A percentile compares a stretch with the other conserved stretches of the same genome.
phyloP scores from a whole-genome alignment of 2,329 filamentous ascomycete species.

The Ophiostoma piceae region DNA sequence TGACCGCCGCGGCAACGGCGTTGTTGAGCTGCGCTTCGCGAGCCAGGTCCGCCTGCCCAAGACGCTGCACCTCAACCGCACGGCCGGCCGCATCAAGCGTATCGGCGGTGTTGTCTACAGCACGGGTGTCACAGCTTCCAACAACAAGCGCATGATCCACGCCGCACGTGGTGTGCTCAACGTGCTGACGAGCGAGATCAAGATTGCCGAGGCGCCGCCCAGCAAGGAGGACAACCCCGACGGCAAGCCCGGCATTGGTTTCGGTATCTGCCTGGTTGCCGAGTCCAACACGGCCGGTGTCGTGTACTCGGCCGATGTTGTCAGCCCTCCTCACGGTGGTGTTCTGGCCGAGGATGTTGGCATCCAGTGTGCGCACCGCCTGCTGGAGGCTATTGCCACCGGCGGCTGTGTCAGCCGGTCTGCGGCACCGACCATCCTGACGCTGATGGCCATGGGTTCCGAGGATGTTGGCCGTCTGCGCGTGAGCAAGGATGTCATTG shows the following conservation, averaged over 20 bases:
- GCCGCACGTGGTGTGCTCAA: slow-evolving; percentile 83
- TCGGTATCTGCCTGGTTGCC: slow-evolving; percentile 83
- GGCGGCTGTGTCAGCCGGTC: slow-evolving; percentile 75
- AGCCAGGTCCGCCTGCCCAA: slow-evolving; percentile 91
- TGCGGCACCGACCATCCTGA: slow-evolving; percentile 69
- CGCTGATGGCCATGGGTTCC: slow-evolving; percentile 94
- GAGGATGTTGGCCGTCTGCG: slow-evolving; percentile 89
- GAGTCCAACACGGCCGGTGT: slow-evolving; percentile 75
- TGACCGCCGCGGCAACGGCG: slow-evolving; percentile 76
- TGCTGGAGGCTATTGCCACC: slow-evolving; percentile 74
- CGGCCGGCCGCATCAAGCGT: slow-evolving; percentile 76
- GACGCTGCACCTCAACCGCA: slow-evolving; percentile 80
- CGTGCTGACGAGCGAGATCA: slow-evolving; percentile 77
- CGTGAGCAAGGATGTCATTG: slow-evolving; percentile 75
- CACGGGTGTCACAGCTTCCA: slow-evolving; percentile 83
- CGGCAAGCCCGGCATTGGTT: slow-evolving; percentile 76
- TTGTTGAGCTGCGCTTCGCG: slow-evolving; percentile 90
- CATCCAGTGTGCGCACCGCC: slow-evolving; percentile 77
- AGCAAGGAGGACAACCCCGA: slow-evolving; percentile 55
- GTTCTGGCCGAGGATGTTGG: slow-evolving; percentile 87
- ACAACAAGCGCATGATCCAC: slow-evolving; percentile 94
- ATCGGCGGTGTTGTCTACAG: slow-evolving; percentile 92
- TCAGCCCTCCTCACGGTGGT: slow-evolving; percentile 69
- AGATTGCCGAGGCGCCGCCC: slow-evolving; percentile 59
- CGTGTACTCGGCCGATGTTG: slow-evolving; percentile 81